Evolutionary conservation across 768 basidiomycete genomes (phyloP).

Genomic region (Strobilomyces confusus): DNA sequence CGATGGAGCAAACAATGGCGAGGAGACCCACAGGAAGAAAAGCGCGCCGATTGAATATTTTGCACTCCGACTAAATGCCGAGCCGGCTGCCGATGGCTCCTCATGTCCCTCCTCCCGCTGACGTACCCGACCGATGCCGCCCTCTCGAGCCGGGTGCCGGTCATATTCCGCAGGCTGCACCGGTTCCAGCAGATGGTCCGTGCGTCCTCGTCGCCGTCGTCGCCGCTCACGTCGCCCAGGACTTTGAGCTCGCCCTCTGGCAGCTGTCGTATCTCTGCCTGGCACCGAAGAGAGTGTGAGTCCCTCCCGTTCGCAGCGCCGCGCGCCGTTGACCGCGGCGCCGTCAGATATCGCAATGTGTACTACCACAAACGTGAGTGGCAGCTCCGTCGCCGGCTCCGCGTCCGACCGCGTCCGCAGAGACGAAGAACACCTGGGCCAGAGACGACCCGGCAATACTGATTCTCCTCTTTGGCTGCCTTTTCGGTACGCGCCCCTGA

Average conservation of each 20-base stretch:
- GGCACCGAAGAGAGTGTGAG: slow-evolving; percentile 87
- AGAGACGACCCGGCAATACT: slow-evolving; percentile 96
- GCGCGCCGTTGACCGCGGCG: slow-evolving; percentile 11
- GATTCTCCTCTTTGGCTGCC: slow-evolving; percentile 75
- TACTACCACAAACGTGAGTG: slow-evolving; percentile 93
- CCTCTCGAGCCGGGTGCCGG: slow-evolving; percentile 58
- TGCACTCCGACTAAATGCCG: slow-evolving; percentile 20
- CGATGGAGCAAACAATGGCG: slow-evolving; percentile 17
- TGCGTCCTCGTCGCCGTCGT: not conserved
- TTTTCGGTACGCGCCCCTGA: slow-evolving; percentile 48
- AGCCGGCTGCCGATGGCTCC: slow-evolving; percentile 5
- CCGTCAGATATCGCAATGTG: slow-evolving; percentile 81
- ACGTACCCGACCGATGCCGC: slow-evolving; percentile 17
- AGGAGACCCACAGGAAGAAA: not conserved
- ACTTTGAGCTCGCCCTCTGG: slow-evolving; percentile 96
- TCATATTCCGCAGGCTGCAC: slow-evolving; percentile 76
- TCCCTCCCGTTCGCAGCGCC: not conserved
- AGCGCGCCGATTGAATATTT: slow-evolving; percentile 17
- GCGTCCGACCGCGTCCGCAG: slow-evolving; percentile 36
- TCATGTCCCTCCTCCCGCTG: slow-evolving; percentile 33
- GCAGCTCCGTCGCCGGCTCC: not conserved
- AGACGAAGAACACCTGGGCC: slow-evolving; percentile 98
- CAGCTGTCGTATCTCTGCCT: slow-evolving; percentile 92
- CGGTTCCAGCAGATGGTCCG: slow-evolving; percentile 86
- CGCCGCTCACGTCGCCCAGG: slow-evolving; percentile 44